Percentiles rank a stretch among this genome's conserved stretches.
Evolutionary conservation across 148 eudicot genomes (phyloP).

Genomic region (Suaeda aralocaspica): DNA sequence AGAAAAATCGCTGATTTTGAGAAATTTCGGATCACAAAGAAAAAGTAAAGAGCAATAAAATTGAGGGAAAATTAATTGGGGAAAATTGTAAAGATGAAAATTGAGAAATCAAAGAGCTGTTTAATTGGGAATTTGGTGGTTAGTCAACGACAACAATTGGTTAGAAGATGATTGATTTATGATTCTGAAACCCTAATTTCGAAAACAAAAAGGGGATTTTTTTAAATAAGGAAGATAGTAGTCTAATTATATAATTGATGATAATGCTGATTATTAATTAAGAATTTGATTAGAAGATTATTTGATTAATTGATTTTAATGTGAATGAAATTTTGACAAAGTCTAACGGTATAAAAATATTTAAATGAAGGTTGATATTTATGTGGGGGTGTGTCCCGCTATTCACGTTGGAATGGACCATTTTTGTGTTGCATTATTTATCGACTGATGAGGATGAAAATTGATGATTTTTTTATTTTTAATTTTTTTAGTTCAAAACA

Average conservation of each 20-base stretch:
- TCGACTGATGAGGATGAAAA: no score
- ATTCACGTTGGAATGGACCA: slow-evolving; percentile 9
- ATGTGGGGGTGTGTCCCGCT: not conserved
- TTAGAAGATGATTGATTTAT: slow-evolving; percentile 2
- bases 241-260: not conserved
- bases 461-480: no score
- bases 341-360: not conserved
- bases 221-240: not conserved
- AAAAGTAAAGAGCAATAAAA: not conserved
- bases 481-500: no score
- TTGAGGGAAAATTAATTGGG: slow-evolving; percentile 1
- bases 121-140: slow-evolving; percentile 20
- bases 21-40: slow-evolving; percentile 16
- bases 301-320: no score
- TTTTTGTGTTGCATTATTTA: not conserved
- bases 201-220: not conserved
- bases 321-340: not conserved
- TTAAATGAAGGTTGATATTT: not conserved
- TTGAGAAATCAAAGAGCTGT: slow-evolving; percentile 6
- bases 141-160: slow-evolving; percentile 27
- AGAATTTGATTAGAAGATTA: no score
- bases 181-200: slow-evolving; percentile 6
- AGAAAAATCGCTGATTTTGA: slow-evolving; percentile 13
- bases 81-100: not conserved
- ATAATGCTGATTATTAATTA: not conserved